These are phyloP conservation scores for Cystobasidium onofrii DNA, from an alignment of 768 basidiomycete species.

Conservation along the genomic window DNA sequence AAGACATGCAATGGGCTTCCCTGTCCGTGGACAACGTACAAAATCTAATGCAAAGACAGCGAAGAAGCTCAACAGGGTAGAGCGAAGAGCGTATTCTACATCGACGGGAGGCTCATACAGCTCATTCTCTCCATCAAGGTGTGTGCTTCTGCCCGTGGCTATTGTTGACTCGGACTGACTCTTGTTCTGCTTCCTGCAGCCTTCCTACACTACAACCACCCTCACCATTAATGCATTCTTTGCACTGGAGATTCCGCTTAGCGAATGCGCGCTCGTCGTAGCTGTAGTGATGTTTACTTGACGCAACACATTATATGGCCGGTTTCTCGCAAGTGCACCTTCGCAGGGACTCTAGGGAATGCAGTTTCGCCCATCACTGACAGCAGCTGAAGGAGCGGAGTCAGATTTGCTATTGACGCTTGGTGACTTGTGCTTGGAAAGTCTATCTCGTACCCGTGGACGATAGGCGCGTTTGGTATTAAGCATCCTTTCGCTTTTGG, in stretches of 20 bases:
- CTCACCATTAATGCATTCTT: background rate
- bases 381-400: no score
- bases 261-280: conserved; percentile 1
- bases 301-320: background rate
- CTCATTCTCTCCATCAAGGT: background rate
- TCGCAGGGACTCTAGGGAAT: no score
- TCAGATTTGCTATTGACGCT: no score
- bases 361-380: no score
- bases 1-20: conserved; percentile 84
- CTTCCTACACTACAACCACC: background rate
- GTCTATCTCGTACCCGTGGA: no score
- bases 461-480: no score
- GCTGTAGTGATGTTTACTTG: background rate
- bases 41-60: conserved; percentile 84
- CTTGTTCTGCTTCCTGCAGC: background rate
- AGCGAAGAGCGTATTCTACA: conserved; percentile 52
- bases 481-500: no score
- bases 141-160: background rate
- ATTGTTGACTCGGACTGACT: background rate
- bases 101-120: background rate
- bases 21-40: conserved; percentile 90
- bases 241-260: conserved; percentile 1
- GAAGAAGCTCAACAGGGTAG: conserved; percentile 76
- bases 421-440: no score
- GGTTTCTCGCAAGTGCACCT: background rate